These are phyloP conservation scores for Thielaviopsis populi DNA, from an alignment of 2,329 filamentous ascomycete genomes.

Conservation along the genomic window DNA sequence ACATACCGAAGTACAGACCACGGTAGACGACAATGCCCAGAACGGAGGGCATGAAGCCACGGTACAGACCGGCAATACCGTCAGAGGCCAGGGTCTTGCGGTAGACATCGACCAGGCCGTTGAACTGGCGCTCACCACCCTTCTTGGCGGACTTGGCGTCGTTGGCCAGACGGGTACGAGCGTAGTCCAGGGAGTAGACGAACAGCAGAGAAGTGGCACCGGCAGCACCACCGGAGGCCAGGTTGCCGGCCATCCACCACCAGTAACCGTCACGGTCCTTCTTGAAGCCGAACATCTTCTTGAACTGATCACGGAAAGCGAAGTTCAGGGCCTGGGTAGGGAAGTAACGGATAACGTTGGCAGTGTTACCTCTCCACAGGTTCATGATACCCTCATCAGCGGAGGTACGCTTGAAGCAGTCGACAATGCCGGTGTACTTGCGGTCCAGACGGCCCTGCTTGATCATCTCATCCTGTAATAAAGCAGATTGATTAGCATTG, in stretches of 20 bases:
- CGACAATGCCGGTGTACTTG: slow-evolving; percentile 84
- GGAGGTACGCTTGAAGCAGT: slow-evolving; percentile 91
- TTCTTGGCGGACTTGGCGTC: slow-evolving; percentile 97
- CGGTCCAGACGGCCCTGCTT: slow-evolving; percentile 95
- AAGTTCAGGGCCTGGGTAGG: slow-evolving; percentile 99
- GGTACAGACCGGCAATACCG: slow-evolving; percentile 99
- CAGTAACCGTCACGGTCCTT: slow-evolving; percentile 97
- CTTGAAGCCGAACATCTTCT: slow-evolving; percentile 99
- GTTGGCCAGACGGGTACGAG: slow-evolving; percentile 99
- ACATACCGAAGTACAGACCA: slow-evolving; percentile 99
- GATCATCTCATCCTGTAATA: slow-evolving; percentile 91
- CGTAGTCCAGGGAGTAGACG: slow-evolving; percentile 99
- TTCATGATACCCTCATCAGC: slow-evolving; percentile 85
- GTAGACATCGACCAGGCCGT: slow-evolving; percentile 99
- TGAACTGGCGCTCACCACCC: slow-evolving; percentile 98
- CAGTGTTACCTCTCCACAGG: slow-evolving; percentile 99
- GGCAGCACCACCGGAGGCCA: slow-evolving; percentile 98
- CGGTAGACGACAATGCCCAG: slow-evolving; percentile 99
- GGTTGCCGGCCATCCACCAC: slow-evolving; percentile 99
- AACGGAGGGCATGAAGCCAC: slow-evolving; percentile 99
- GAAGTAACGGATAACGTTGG: slow-evolving; percentile 99
- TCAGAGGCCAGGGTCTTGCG: slow-evolving; percentile 98
- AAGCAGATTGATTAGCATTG: slow-evolving; percentile 23
- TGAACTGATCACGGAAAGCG: slow-evolving; percentile 99
- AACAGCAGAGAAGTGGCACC: slow-evolving; percentile 99